phyloP scores from a whole-genome alignment of 345 rosid genomes.

The Reutealis trisperma region DNA sequence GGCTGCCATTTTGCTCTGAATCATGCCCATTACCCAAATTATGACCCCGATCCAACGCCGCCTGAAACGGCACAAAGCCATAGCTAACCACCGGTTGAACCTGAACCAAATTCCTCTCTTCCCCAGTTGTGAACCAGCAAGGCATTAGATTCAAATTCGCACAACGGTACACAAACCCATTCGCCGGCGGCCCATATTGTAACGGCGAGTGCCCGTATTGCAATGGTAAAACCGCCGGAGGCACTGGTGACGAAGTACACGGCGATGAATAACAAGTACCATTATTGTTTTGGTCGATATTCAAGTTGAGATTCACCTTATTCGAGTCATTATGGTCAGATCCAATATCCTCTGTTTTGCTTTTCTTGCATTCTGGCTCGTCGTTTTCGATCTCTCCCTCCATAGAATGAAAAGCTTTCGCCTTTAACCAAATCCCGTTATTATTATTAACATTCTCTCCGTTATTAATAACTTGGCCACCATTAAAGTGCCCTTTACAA shows the following conservation, averaged over 20 bases:
- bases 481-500: not conserved
- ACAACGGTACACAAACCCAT: conserved; percentile 28
- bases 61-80: conserved; percentile 24
- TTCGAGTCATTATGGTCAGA: not conserved
- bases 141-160: conserved; percentile 20
- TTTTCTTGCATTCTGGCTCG: conserved; percentile 22
- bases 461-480: not conserved
- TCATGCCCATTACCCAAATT: conserved; percentile 27
- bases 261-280: not conserved
- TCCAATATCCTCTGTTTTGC: not conserved
- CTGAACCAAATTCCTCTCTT: conserved; percentile 23
- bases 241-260: not conserved
- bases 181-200: conserved; percentile 17
- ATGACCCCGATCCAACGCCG: not conserved
- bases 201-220: conserved; percentile 20
- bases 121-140: conserved; percentile 27
- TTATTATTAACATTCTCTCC: not conserved
- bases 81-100: conserved; percentile 19
- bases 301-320: not conserved
- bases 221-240: conserved; percentile 19
- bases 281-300: not conserved
- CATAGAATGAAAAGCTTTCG: not conserved
- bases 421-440: not conserved
- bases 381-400: not conserved
- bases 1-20: conserved; percentile 34